Evolutionary conservation across 768 basidiomycete genomes (phyloP), one percentile per base, ranked within the genome.

Genomic region (Boletus pseudopeckii): DNA sequence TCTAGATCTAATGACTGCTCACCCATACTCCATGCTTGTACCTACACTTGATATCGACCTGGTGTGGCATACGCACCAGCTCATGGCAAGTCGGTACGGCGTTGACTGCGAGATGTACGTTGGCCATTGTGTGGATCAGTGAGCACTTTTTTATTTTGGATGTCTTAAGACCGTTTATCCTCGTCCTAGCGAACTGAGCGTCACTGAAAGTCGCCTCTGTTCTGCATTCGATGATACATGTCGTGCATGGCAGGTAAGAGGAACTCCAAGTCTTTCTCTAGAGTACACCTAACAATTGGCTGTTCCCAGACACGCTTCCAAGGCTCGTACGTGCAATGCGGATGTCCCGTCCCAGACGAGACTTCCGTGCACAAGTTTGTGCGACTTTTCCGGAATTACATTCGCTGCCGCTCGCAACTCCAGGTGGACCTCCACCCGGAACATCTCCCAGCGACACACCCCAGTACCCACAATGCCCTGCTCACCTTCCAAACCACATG

Each of bases 1-100:
- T 66, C 72, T 87, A 9, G 82, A 84, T 53, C 64, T 86, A 28
- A 75, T 82, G 68, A 64, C 77, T 14, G 73, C 74, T 2, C 72
- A 71, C 0, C 74, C 79, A 1, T 60, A 60, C 9, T 63, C 72
- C 0, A 76, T 80, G 64, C 72, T 77, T 37, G 81, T 84, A 3
- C 83, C 84, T 11, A 86, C 85, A 1, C 65, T 89, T n/a, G 86
- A 88, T 55, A 86, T 90, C 36, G 88, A 89, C 57, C 72, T 90
- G 18, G 80, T 77, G 5, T 88, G 87, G 86, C 88, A 90, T 57
- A 85, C 85, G 0, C 86, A 89, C 53, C 86, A 88, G 57, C 74
- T 88, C 6, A 72, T 77, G 63, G 73, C 74, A 0, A 53, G 51
- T 2, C 69, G 72, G 36, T 88, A 88, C 59, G 60, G 64, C 5